Evolutionary conservation across 2,329 filamentous ascomycete species (phyloP), one percentile per base, ranked within the genome.

Genomic region (Pochonia chlamydosporia): DNA sequence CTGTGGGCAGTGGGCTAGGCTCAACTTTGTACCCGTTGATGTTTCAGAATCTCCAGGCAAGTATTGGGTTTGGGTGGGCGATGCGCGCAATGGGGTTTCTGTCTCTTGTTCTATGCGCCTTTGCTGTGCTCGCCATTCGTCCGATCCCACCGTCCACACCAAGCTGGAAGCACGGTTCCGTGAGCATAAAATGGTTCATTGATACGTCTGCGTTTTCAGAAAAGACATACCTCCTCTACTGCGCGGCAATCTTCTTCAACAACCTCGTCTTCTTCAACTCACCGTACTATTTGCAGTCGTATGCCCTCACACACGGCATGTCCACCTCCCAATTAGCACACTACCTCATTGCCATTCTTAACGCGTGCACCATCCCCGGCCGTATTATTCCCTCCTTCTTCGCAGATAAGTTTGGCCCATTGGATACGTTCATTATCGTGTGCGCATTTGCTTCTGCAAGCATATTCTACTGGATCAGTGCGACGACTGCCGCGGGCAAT

Each of bases 291-390:
- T 59, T 74, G 28, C 65, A 71, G 44, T 60, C 59, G 1, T 76
- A 71, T 40, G 69, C 72, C 3, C 55, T 67, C n/a, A 54, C 61
- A 5, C 53, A 53, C 5, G 62, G 66, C 1, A 49, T 64, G 37
- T 59, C 62, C 1, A 56, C 57, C 4, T 53, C 55, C 26, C 56
- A 57, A 20, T 54, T 74, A 5, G 66, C 66, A 2, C 59, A 65
- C 14, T 76, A 78, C 49, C 63, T 78, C 21, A 59, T 79, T 4
- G 62, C 75, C 2, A 71, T 79, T 40, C 66, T 78, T 43, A 79
- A 78, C 56, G 73, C 69, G 1, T 67, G 71, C 1, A 73, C 73
- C 1, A 63, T 76, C 7, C 63, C 73, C 7, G 76, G 76, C 0
- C 69, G 76, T 6, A 61, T 78, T 1, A 55, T 75, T 0, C 74